Base-by-base conservation (phyloP, 768 basidiomycete genomes). In the Leccinum imitatum region DNA sequence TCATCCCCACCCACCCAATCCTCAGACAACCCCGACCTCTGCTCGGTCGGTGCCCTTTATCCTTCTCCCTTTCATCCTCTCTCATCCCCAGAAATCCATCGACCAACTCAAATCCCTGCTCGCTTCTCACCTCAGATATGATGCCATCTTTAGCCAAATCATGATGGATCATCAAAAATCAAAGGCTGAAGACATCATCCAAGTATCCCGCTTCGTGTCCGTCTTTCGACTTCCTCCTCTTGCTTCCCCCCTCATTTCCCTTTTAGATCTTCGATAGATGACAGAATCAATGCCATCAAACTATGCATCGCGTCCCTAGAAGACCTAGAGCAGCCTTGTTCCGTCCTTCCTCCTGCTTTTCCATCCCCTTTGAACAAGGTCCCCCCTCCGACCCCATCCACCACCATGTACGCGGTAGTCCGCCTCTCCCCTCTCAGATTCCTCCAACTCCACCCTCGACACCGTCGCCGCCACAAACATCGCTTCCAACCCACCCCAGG, bases 201-300 rank as follows among this genome's bases (percentile, higher is more conserved):
- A 75, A 2, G 71, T 83, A 17, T 77, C 82, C 30, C 65, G 66
- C 3, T 71, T 77, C 58, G 73, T 76, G 84, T 84, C 58, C 27
- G 72, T 64, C 0, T 25, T 52, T 31, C 17, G n/a, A 5, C 23
- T 25, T 23, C 8, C 11, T 0, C 14, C 17, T 5, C 35, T 46
- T 33, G 17, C 39, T 13, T 50, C 4, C 10, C 19, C 31, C 14
- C 23, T 53, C 57, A 30, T 58, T 27, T 5, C 39, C 61, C n/a
- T 37, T 50, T 6, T 21, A 81, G 82, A 55, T 64, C 69, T n/a
- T 63, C 74, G 33, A 55, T 76, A 9, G 71, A 76, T 21, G 69
- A 71, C 44, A 78, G 83, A 0, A 76, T 81, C 14, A 60, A 65
- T 11, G 74, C 73, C 8, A 73, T 84, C 25, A 74, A 76, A 39